Percentiles rank a stretch among this genome's conserved stretches.
These are phyloP conservation scores for Ophiognomonia clavigignenti-juglandacearum DNA, from an alignment of 2,329 filamentous ascomycete genomes.

Conservation along the genomic window DNA sequence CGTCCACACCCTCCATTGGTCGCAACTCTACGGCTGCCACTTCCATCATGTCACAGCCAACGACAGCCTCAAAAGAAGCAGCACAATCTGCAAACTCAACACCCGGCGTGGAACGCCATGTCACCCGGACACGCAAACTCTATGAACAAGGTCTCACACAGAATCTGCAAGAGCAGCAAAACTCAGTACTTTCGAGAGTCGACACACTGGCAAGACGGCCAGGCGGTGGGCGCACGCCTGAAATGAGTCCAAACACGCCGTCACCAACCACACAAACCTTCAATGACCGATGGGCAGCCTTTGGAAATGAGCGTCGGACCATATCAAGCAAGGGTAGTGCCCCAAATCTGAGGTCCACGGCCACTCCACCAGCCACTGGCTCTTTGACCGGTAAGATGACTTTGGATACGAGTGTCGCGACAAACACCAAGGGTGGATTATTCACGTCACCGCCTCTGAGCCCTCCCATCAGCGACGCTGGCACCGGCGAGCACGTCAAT, in stretches of 20 bases:
- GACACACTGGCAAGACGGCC: conserved; percentile 68
- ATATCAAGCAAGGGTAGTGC: conserved; percentile 58
- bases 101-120: conserved; percentile 55
- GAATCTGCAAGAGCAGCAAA: conserved; percentile 75
- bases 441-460: conserved; percentile 51
- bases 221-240: conserved; percentile 43
- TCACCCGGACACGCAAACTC: conserved; percentile 67
- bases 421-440: conserved; percentile 33
- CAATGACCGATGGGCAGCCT: conserved; percentile 34
- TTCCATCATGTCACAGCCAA: conserved; percentile 72
- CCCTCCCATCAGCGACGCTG: conserved; percentile 62
- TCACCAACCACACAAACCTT: conserved; percentile 41
- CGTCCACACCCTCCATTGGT: conserved; percentile 60
- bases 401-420: conserved; percentile 22
- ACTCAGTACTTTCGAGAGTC: conserved; percentile 69
- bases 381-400: conserved; percentile 32
- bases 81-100: conserved; percentile 32
- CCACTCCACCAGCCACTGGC: conserved; percentile 41
- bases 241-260: conserved; percentile 39
- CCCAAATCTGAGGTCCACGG: conserved; percentile 59
- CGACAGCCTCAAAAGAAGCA: conserved; percentile 46
- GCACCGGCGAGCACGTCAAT: conserved; percentile 55
- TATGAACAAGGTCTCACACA: conserved; percentile 81
- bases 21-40: conserved; percentile 84
- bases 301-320: conserved; percentile 35